A percentile compares a stretch with the other conserved stretches of the same genome.
Evolutionary conservation across 1,139 yeast species (phyloP).

Genomic region (Hyphopichia khmerensis): DNA sequence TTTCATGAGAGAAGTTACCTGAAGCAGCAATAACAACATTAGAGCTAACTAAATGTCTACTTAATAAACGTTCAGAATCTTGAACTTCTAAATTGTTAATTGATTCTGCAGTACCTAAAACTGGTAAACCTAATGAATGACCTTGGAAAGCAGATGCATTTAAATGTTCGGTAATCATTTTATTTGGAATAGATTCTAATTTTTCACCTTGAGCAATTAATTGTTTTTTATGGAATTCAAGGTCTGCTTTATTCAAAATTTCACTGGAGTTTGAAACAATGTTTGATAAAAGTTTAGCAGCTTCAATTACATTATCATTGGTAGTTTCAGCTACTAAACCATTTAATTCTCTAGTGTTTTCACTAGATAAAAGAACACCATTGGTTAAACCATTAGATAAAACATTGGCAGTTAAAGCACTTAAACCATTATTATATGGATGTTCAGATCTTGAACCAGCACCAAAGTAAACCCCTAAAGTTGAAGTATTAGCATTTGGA

Average conservation of each 20-base stretch:
- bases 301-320: conserved; percentile 42
- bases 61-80: conserved; percentile 59
- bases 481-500: conserved; percentile 53
- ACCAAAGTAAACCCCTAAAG: conserved; percentile 68
- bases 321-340: conserved; percentile 54
- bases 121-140: conserved; percentile 74
- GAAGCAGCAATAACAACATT: conserved; percentile 71
- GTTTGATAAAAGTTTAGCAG: conserved; percentile 37
- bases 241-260: conserved; percentile 33
- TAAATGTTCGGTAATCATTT: conserved; percentile 67
- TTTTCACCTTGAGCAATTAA: conserved; percentile 39
- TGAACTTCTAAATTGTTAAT: conserved; percentile 53
- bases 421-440: conserved; percentile 76
- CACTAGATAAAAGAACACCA: conserved; percentile 48
- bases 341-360: conserved; percentile 52
- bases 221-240: conserved; percentile 33
- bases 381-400: conserved; percentile 40
- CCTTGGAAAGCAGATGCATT: conserved; percentile 83
- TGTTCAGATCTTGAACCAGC: conserved; percentile 82
- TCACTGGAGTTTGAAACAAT: conserved; percentile 36
- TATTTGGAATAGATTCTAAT: conserved; percentile 45
- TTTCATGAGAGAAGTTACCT: conserved; percentile 71
- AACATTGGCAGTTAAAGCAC: conserved; percentile 59
- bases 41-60: conserved; percentile 56
- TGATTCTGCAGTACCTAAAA: conserved; percentile 68